Evolutionary conservation across 1,284 basidiomycete genomes (phyloP), one percentile per base, ranked within the genome.

Genomic region (Rhodotorula sp.): DNA sequence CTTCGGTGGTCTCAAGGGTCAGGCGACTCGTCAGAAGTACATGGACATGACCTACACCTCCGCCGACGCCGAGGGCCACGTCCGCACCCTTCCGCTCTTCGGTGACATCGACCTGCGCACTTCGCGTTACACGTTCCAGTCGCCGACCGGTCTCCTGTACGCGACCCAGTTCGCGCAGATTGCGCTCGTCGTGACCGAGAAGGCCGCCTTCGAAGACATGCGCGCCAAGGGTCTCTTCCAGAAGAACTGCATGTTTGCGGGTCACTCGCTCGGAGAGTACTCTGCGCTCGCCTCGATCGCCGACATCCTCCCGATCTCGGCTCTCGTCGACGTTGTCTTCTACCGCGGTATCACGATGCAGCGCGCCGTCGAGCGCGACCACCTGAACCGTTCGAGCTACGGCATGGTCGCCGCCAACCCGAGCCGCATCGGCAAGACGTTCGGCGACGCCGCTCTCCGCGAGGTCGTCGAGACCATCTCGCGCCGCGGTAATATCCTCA

Each of bases 341-440:
- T 98, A 97, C 83, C 93, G 97, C 83, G 96, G 96, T 81, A 96
- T 99, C 80, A 99, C 96, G 63, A 99, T 99, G 96, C 95, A 97
- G 81, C 92, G 94, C 59, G 95, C 95, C 29, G 95, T 97, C 71
- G 92, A 97, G 82, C 92, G 96, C 61, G 96, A 98, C 80, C 85
- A 90, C 4, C 86, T 91, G 70, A 95, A 95, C 80, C 88, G 96
- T 65, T 95, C 92, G 48, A 93, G 96, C 82, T 99, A 98, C 80
- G 95, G 93, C 26, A 98, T 99, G 97, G 95, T 94, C 83, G 96
- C 96, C 23, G 91, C 97, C 80, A 98, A 98, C 83, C 97, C 97
- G 3, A 91, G 92, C 78, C 90, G 96, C 72, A 92, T 99, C 76
- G 93, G 92, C 56, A 91, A 90, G 82, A 90, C 91, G 7, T 98